phyloP scores from a whole-genome alignment of 352 stramenopile genomes.

The Blastocystis sp. region DNA sequence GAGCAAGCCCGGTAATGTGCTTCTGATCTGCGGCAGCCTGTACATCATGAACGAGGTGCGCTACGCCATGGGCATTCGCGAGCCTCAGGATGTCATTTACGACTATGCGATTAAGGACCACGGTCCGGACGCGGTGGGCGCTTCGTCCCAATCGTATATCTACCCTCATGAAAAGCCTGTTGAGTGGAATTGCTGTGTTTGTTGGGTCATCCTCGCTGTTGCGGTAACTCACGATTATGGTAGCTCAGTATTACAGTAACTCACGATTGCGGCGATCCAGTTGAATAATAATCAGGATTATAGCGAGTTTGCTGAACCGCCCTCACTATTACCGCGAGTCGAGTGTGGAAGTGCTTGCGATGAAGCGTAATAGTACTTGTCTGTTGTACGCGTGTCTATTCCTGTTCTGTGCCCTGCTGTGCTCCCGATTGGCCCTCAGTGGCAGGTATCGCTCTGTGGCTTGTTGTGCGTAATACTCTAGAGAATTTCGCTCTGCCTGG shows the following conservation, averaged over 20 bases:
- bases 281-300: no score
- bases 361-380: not conserved
- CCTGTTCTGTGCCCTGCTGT: not conserved
- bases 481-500: not conserved
- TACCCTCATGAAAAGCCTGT: constrained; percentile 68
- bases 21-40: constrained; percentile 55
- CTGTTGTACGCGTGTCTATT: not conserved
- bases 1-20: constrained; percentile 5
- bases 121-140: constrained; percentile 29
- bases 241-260: no score
- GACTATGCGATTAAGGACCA: constrained; percentile 43
- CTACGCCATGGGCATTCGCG: constrained; percentile 65
- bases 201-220: not conserved
- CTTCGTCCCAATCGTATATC: not conserved
- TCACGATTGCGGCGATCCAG: no score
- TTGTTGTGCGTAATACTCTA: not conserved
- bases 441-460: not conserved
- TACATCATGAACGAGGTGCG: constrained; percentile 70
- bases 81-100: constrained; percentile 67
- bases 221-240: not conserved
- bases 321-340: no score
- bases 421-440: not conserved
- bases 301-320: no score
- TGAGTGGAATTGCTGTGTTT: constrained; percentile 64
- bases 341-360: not conserved